Evolutionary conservation across 768 basidiomycete genomes (phyloP), one percentile per base, ranked within the genome.

Genomic region (Russula ochroleuca): DNA sequence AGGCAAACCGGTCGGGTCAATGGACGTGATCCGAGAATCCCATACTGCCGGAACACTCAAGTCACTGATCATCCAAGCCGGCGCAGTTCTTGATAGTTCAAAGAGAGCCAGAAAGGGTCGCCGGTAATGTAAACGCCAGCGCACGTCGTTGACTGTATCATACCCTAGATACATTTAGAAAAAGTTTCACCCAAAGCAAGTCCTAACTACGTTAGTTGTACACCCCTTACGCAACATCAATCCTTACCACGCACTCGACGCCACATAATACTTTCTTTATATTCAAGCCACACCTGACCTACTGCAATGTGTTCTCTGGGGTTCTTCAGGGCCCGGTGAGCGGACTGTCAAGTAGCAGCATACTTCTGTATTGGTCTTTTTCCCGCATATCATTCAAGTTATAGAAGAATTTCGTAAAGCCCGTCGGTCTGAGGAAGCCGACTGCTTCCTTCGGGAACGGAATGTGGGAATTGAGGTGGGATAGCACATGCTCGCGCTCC

Each of bases 1-100:
- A 19, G 91, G 91, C 40, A 77, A 78, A 52, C 72, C 80, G 17
- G 74, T 88, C 17, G 84, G 84, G 17, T 73, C 78, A 0, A 73
- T 86, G 45, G 74, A 78, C 17, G 78, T 83, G 21, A 80, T 91
- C 65, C 79, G 80, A 45, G 78, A 70, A 52, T 73, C 88, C 41
- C 70, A 80, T 45, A 73, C 78, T 54, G 77, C 71, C 41, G 86
- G 84, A 47, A 78, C 84, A 61, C 77, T 92, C 41, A 72, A 78
- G 61, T 75, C 73, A 45, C 75, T 81, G 64, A 74, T 87, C 48
- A 71, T 74, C 13, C 73, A 75, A n/a, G 82, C 87, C 0, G 89
- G 89, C 57, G 85, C 82, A 13, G 77, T 80, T 57, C 73, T 84
- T 56, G 78, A 80, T 66, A 79, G 81, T 50, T 75, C 74, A 40